A percentile compares a stretch with the other conserved stretches of the same genome.
Conservation (phyloP, 306 rosid species). For the Clitoria ternatea region DNA sequence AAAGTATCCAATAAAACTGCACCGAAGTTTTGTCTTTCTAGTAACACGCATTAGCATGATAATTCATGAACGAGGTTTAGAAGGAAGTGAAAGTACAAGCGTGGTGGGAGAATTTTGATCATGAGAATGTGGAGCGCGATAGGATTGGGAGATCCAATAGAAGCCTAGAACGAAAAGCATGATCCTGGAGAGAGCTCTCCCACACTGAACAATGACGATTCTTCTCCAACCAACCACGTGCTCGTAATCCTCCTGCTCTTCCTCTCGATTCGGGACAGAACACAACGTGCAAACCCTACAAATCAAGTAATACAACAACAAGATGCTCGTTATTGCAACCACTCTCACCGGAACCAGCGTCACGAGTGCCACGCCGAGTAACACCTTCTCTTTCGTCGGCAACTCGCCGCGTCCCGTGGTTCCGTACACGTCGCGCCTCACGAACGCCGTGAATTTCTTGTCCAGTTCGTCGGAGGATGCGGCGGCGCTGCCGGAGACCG, state of each 20-base stretch:
- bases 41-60: too few species aligned
- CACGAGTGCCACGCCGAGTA: constrained; percentile 56
- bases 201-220: constrained; percentile 54
- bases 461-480: constrained; percentile 47
- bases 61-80: too few species aligned
- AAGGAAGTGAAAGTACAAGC: too few species aligned
- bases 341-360: constrained; percentile 77
- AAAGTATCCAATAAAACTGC: too few species aligned
- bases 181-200: constrained; percentile 57
- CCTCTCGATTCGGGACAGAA: constrained; percentile 53
- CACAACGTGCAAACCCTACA: constrained; percentile 71
- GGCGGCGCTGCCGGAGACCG: constrained; percentile 23
- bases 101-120: constrained; percentile 16
- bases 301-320: constrained; percentile 61
- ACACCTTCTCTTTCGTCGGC: constrained; percentile 63
- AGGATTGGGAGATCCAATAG: constrained; percentile 65
- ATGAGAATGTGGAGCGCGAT: constrained; percentile 14
- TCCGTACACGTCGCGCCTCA: constrained; percentile 69
- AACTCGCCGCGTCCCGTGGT: constrained; percentile 73
- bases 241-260: constrained; percentile 69
- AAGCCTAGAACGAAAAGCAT: constrained; percentile 75
- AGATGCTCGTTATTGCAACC: constrained; percentile 26
- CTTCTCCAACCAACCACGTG: constrained; percentile 80
- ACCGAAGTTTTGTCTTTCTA: too few species aligned
- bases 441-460: constrained; percentile 68